A percentile compares a stretch with the other conserved stretches of the same genome.
phyloP scores from a whole-genome alignment of 2,329 filamentous ascomycete species.

The Didymella segeticola region DNA sequence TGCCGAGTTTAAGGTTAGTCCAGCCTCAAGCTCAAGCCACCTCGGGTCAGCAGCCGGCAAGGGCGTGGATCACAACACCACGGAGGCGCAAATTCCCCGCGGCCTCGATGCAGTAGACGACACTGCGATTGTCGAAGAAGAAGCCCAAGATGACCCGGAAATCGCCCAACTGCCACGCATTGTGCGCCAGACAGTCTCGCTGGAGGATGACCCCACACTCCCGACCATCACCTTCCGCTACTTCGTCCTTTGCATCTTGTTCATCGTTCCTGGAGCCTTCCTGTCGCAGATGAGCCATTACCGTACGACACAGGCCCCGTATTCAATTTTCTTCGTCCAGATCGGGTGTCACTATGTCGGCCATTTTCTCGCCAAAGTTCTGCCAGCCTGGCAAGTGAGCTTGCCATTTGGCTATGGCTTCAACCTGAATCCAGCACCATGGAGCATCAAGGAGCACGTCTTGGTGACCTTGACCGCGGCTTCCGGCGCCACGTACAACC shows the following conservation, averaged over 20 bases:
- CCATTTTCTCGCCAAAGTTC: slow-evolving; percentile 58
- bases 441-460: slow-evolving; percentile 64
- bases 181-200: slow-evolving; percentile 64
- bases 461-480: slow-evolving; percentile 58
- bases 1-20: slow-evolving; percentile 22
- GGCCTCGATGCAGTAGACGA: slow-evolving; percentile 15
- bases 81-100: slow-evolving; percentile 5
- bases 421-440: slow-evolving; percentile 63
- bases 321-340: slow-evolving; percentile 68
- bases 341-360: slow-evolving; percentile 64
- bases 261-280: slow-evolving; percentile 65
- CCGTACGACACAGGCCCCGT: slow-evolving; percentile 64
- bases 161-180: slow-evolving; percentile 59
- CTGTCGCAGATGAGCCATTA: slow-evolving; percentile 64
- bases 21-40: slow-evolving; percentile 15
- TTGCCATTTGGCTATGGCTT: slow-evolving; percentile 59
- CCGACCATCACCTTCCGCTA: slow-evolving; percentile 67
- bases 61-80: slow-evolving; percentile 1
- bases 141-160: slow-evolving; percentile 34
- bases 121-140: slow-evolving; percentile 20
- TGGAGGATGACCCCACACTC: slow-evolving; percentile 63
- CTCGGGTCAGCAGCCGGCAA: slow-evolving; percentile 6
- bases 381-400: slow-evolving; percentile 57
- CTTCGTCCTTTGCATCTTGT: slow-evolving; percentile 62
- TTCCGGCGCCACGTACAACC: slow-evolving; percentile 42